Evolutionary conservation across 768 basidiomycete genomes (phyloP).

Genomic region (Gloeostereum incarnatum): DNA sequence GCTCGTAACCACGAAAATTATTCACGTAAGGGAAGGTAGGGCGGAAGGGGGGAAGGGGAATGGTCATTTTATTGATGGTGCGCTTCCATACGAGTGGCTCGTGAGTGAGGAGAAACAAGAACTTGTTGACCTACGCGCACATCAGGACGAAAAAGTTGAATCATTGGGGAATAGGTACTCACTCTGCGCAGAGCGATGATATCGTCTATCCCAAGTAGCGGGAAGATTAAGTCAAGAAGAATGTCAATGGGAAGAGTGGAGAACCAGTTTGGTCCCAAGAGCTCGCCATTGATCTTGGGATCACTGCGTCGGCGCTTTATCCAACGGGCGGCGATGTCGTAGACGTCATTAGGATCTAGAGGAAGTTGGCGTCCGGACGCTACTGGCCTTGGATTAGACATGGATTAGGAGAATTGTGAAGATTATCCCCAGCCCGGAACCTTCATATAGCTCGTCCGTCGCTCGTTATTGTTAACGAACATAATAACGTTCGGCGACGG

Average conservation of each 20-base stretch:
- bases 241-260: neutral
- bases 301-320: too few relatives aligned
- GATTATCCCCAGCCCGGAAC: too few relatives aligned
- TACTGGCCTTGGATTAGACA: too few relatives aligned
- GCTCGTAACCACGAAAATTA: constrained; percentile 28
- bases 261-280: too few relatives aligned
- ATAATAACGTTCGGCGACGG: too few relatives aligned
- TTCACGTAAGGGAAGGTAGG: constrained; percentile 41
- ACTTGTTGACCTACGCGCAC: constrained; percentile 40
- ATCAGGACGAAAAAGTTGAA: neutral
- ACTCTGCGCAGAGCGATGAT: neutral
- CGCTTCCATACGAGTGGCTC: constrained; percentile 65
- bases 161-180: neutral
- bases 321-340: too few relatives aligned
- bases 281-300: too few relatives aligned
- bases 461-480: too few relatives aligned
- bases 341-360: too few relatives aligned
- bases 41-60: constrained; percentile 53
- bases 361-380: too few relatives aligned
- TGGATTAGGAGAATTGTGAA: too few relatives aligned
- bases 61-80: constrained; percentile 39
- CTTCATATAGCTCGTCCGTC: too few relatives aligned
- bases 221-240: neutral
- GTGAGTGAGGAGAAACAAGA: constrained; percentile 55
- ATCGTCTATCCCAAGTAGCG: neutral